These are phyloP conservation scores for Exsudoporus floridanus DNA, from an alignment of 1,284 basidiomycete genomes.

Conservation along the genomic window DNA sequence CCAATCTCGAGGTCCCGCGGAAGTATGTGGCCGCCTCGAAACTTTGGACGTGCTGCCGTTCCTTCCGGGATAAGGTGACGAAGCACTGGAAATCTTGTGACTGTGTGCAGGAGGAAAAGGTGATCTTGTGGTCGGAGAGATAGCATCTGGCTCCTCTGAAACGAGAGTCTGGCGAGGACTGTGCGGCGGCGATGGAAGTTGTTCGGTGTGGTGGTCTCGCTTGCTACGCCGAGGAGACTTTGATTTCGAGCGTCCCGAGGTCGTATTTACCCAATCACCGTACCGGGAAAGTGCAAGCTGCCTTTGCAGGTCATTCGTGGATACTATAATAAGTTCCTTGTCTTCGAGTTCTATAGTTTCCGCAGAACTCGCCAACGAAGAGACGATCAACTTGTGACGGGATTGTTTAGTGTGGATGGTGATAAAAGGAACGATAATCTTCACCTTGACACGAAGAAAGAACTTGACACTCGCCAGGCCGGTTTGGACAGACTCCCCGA, in stretches of 20 bases:
- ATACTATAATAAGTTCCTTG: slow-evolving; percentile 61
- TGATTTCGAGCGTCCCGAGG: slow-evolving; percentile 51
- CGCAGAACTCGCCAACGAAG: slow-evolving; percentile 50
- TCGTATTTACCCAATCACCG: slow-evolving; percentile 43
- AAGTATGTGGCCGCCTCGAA: slow-evolving; percentile 56
- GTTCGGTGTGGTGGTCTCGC: slow-evolving; percentile 39
- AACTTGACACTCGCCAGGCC: slow-evolving; percentile 67
- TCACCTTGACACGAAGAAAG: slow-evolving; percentile 66
- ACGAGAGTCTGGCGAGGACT: slow-evolving; percentile 22
- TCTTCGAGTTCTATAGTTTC: slow-evolving; percentile 69
- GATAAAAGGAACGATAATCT: slow-evolving; percentile 10
- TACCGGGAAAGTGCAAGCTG: slow-evolving; percentile 63
- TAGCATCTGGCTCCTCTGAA: slow-evolving; percentile 10
- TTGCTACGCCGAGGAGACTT: slow-evolving; percentile 54
- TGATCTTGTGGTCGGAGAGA: slow-evolving; percentile 4
- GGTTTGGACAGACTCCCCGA: slow-evolving; percentile 72
- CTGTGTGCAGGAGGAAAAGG: slow-evolving; percentile 17
- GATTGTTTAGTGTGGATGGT: slow-evolving; percentile 9
- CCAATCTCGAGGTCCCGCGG: slow-evolving; percentile 62
- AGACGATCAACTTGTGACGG: slow-evolving; percentile 51
- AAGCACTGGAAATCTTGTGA: slow-evolving; percentile 35
- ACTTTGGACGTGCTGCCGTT: slow-evolving; percentile 19
- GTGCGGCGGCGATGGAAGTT: slow-evolving; percentile 36
- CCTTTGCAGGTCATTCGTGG: slow-evolving; percentile 68
- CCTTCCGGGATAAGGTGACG: slow-evolving; percentile 31